These are phyloP conservation scores for Borovskyia barvae DNA, from an alignment of 208 protist genomes.

Conservation along the genomic window DNA sequence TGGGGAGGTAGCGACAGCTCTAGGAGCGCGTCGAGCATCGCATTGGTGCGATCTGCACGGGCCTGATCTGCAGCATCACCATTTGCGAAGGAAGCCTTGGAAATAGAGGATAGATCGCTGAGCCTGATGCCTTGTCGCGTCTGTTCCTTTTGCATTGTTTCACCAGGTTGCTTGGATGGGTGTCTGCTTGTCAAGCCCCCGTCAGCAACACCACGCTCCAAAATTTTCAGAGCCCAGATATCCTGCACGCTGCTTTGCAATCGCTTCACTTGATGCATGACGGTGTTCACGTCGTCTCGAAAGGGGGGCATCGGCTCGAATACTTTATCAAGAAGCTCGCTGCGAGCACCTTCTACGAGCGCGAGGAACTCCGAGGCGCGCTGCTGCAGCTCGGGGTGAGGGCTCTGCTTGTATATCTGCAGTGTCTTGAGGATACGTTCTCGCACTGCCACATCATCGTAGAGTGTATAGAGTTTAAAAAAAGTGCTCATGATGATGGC, in stretches of 20 bases:
- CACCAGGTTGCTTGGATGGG: constrained; percentile 3
- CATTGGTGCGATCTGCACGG: too few species aligned
- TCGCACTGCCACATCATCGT: constrained; percentile 77
- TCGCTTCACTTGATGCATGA: constrained; percentile 32
- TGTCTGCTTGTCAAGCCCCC: not conserved
- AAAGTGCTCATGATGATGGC: constrained; percentile 93
- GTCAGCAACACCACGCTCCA: constrained; percentile 23
- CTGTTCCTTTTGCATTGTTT: constrained; percentile 35
- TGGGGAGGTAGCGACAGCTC: constrained; percentile 57
- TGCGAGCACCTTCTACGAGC: constrained; percentile 66
- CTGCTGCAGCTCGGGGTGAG: constrained; percentile 97
- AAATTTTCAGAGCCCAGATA: constrained; percentile 40
- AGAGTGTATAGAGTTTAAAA: constrained; percentile 96
- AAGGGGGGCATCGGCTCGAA: constrained; percentile 75
- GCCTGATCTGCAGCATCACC: constrained; percentile 60
- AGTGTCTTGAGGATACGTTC: constrained; percentile 80
- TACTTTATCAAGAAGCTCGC: constrained; percentile 63
- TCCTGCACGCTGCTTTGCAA: constrained; percentile 29
- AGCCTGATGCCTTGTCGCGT: constrained; percentile 53
- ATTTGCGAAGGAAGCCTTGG: constrained; percentile 96
- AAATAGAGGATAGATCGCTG: constrained; percentile 93
- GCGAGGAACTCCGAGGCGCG: constrained; percentile 94
- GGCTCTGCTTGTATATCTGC: constrained; percentile 49
- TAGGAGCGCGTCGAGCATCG: constrained; percentile 67
- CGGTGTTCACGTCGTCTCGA: constrained; percentile 34